These are phyloP conservation scores for Coemansia aciculifera DNA, from an alignment of 192 early-diverging fungal species.

Conservation along the genomic window DNA sequence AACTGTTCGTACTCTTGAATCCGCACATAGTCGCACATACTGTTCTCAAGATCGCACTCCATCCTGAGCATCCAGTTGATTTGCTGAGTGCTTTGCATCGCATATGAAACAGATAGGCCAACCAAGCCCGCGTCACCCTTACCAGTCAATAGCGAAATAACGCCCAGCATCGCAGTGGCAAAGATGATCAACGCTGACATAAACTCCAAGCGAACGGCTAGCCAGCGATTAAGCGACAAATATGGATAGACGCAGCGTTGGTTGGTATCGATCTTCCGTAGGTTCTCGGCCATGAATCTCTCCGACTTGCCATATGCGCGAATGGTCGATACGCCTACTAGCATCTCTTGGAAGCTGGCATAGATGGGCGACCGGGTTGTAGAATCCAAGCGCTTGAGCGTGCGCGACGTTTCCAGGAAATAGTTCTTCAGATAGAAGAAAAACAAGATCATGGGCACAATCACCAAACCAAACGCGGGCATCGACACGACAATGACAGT, in stretches of 20 bases:
- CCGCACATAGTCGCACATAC: constrained; percentile 74
- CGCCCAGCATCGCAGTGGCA: constrained; percentile 70
- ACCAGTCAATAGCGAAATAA: constrained; percentile 60
- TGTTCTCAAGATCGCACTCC: constrained; percentile 81
- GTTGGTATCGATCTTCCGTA: constrained; percentile 68
- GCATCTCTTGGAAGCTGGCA: constrained; percentile 61
- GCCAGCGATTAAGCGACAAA: constrained; percentile 66
- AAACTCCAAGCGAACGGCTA: constrained; percentile 75
- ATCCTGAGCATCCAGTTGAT: constrained; percentile 86
- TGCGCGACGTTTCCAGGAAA: constrained; percentile 71
- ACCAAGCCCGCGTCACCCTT: constrained; percentile 68
- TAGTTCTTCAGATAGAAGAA: constrained; percentile 57
- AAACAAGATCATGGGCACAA: constrained; percentile 54
- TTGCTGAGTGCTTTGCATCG: constrained; percentile 72
- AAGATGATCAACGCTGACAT: constrained; percentile 79
- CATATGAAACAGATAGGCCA: constrained; percentile 65
- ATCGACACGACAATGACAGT: constrained; percentile 50
- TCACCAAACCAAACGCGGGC: constrained; percentile 54
- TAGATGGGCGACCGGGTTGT: constrained; percentile 71
- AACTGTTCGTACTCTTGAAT: constrained; percentile 81
- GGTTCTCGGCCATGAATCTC: constrained; percentile 70
- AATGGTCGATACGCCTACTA: constrained; percentile 62
- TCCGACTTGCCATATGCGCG: constrained; percentile 61
- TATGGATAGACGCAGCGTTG: constrained; percentile 75
- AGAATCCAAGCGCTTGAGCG: constrained; percentile 76